Evolutionary conservation across 1,284 basidiomycete genomes (phyloP), one percentile per base, ranked within the genome.

Genomic region (Xerocomus amazonicus): DNA sequence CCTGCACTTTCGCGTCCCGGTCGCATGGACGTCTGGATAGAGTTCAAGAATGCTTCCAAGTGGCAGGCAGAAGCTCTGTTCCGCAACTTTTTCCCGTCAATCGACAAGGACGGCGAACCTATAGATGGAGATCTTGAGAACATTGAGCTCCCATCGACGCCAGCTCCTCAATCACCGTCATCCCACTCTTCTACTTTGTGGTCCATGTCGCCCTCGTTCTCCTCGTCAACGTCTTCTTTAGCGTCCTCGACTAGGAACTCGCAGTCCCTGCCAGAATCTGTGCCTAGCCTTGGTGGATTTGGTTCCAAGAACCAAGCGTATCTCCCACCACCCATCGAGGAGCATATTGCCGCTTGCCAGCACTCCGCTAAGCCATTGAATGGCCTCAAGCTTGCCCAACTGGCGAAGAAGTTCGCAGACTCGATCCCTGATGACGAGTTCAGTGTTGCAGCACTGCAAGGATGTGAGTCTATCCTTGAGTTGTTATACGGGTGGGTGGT

Each of bases 1-100:
- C 86, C 88, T 6, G 90, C 90, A 0, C 76, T 93, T 7, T 86
- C 85, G 8, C 81, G 87, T 50, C 85, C 87, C n/a, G 90, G 90
- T 14, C 87, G 90, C 27, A 90, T 92, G 83, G 90, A 92, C 59
- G 87, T 93, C 4, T 90, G 87, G 87, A 78, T 92, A 45, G 87
- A 92, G 66, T 93, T 92, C 75, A 86, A 81, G 72, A 85, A 90
- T 52, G 86, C 90, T 29, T 85, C 82, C 54, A 83, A 80, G 57
- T 87, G 83, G 80, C 90, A 92, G 60, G 87, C 87, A 2, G 85
- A 89, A 65, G 79, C 81, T 27, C 74, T 92, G 29, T 92, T 91
- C 79, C 77, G 84, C 51, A 89, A 90, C 68, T 92, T 92, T 72
- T 92, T 91, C 83, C 88, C 87, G 0, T 82, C 79, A 31, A 73